Conservation (phyloP, 108 stramenopile genomes). For the Asterionellopsis glacialis region DNA sequence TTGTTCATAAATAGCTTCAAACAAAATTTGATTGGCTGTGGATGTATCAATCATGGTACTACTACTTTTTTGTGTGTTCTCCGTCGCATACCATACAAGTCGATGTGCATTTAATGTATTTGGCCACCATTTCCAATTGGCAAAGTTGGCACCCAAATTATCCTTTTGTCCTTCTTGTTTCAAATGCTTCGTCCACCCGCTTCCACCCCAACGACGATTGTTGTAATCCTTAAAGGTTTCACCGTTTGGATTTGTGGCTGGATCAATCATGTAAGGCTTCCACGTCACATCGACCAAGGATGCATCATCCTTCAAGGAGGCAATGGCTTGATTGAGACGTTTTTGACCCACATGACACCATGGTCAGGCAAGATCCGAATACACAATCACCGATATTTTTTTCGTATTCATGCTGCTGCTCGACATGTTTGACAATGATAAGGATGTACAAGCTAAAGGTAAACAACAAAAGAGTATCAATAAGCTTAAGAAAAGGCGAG, state of each 20-base stretch:
- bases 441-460: no score
- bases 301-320: constrained; percentile 16
- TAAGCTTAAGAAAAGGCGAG: no score
- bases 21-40: no score
- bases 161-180: constrained; percentile 50
- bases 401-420: no score
- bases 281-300: constrained; percentile 42
- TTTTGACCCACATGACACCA: constrained; percentile 79
- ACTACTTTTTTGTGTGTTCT: no score
- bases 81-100: constrained; percentile 35
- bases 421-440: no score
- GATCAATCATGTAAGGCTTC: constrained; percentile 80
- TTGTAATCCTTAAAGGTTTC: constrained; percentile 71
- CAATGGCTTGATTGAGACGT: constrained; percentile 52
- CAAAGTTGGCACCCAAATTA: constrained; percentile 50
- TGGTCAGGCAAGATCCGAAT: constrained; percentile 73
- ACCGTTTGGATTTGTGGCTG: constrained; percentile 46
- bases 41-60: no score
- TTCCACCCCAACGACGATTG: constrained; percentile 62
- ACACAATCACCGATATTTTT: constrained; percentile 19
- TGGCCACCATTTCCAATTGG: constrained; percentile 74
- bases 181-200: constrained; percentile 45
- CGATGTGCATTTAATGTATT: constrained; percentile 71
- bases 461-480: no score
- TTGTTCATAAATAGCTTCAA: no score